Conservation (phyloP, 2,329 filamentous ascomycete genomes). For the Cyphellophora europaea region DNA sequence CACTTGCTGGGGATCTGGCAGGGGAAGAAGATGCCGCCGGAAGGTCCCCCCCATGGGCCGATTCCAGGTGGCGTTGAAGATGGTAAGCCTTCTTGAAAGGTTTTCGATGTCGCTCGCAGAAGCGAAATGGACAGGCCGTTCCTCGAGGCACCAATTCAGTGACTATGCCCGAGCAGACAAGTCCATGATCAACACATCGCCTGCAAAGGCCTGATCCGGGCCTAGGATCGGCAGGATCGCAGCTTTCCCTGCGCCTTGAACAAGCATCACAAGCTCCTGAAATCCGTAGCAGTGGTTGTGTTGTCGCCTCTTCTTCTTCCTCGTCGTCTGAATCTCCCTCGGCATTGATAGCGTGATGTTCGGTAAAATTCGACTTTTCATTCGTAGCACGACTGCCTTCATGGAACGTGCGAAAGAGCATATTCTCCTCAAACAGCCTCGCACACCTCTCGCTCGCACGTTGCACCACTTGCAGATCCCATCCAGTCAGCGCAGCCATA, state of each 20-base stretch:
- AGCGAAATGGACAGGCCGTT: constrained; percentile 12
- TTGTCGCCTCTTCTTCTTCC: too few relatives aligned
- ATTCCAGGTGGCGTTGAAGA: constrained; percentile 9
- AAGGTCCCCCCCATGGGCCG: too few relatives aligned
- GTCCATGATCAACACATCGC: constrained; percentile 3
- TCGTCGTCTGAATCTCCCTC: constrained; percentile 2
- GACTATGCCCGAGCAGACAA: constrained; percentile 9
- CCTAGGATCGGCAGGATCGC: constrained; percentile 3
- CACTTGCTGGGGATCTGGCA: too few relatives aligned
- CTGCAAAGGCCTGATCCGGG: constrained; percentile 4
- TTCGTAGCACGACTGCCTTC: too few relatives aligned
- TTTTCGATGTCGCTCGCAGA: constrained; percentile 11
- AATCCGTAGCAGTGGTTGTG: constrained; percentile 5
- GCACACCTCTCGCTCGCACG: constrained; percentile 67
- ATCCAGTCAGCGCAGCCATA: constrained; percentile 65
- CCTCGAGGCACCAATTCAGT: neutral
- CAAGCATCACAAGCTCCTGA: constrained; percentile 9
- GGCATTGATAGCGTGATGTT: constrained; percentile 9
- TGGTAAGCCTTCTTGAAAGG: constrained; percentile 14
- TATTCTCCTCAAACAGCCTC: constrained; percentile 62
- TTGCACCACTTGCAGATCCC: constrained; percentile 53
- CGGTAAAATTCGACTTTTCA: constrained; percentile 8
- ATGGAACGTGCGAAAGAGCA: constrained; percentile 52
- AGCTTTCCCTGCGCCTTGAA: constrained; percentile 2
- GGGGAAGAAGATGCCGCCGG: too few relatives aligned